Evolutionary conservation across 2,329 filamentous ascomycete genomes (phyloP), one percentile per base, ranked within the genome.

Genomic region (Aspergillus brasiliensis): DNA sequence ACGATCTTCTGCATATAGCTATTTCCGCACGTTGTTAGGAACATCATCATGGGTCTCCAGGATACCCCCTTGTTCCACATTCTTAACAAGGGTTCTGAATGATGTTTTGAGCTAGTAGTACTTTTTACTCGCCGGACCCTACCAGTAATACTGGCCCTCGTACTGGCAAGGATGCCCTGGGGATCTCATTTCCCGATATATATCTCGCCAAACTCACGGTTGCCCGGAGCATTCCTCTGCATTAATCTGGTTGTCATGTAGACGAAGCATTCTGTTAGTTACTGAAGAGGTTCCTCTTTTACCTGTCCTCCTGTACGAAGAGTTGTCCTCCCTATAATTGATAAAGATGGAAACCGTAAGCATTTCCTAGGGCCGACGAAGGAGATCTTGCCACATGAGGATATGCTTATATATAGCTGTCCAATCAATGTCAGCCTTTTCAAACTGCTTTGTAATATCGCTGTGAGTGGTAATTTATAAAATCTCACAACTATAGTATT

Each of bases 101-200:
- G 48, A n/a, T 15, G 47, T 51, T 21, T 27, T 25, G 3, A 60
- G 8, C 23, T 23, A 53, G 17, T 60, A 60, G 37, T 60, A 40
- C 38, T 52, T 60, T 47, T 56, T 60, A 10, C 53, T 48, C 2
- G 28, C 44, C 11, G 38, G 47, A 21, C 57, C 53, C 40, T 51
- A 23, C 51, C 56, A 57, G 31, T 44, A 61, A 25, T 55, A 65
- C 40, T 67, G 48, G 11, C 27, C 67, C 48, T 59, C 44, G 46
- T 65, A 61, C 46, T 69, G 47, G 58, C 66, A 77, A 44, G 62
- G 67, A 54, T 62, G 59, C 11, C 69, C 65, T 53, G 67, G 67
- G 53, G 69, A 77, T 25, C 65, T 70, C 59, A 77, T 71, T 13
- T 68, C 40, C 38, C 44, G 61, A 59, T 77, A 77, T 7, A 76